Conservation (phyloP, 495 filamentous ascomycete genomes). For the Ramalina peruviana region DNA sequence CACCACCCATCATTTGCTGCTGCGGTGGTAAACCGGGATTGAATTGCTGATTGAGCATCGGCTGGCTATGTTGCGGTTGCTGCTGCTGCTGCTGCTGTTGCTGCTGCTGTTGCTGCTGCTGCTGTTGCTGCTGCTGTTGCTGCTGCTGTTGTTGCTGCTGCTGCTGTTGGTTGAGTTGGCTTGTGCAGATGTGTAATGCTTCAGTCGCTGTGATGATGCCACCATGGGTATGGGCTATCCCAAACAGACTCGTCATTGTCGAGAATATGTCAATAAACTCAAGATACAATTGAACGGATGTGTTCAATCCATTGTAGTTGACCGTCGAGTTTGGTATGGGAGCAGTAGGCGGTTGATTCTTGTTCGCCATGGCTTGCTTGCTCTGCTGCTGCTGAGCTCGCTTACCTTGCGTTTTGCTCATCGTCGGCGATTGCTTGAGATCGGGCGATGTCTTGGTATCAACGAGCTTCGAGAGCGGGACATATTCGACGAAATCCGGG, state of each 20-base stretch:
- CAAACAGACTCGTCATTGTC: slow-evolving; percentile 55
- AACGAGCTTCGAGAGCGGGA: slow-evolving; percentile 38
- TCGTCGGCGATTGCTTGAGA: slow-evolving; percentile 54
- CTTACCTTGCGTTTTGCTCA: slow-evolving; percentile 43
- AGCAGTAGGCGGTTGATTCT: slow-evolving; percentile 25
- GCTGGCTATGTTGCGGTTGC: slow-evolving; percentile 23
- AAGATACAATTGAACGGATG: slow-evolving; percentile 47
- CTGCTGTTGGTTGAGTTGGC: slow-evolving; percentile 19
- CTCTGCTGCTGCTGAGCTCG: slow-evolving; percentile 42
- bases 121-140: slow-evolving; percentile 14
- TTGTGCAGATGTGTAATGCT: slow-evolving; percentile 1
- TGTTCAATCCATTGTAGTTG: slow-evolving; percentile 44
- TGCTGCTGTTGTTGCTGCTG: slow-evolving; percentile 21
- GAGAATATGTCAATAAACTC: slow-evolving; percentile 67
- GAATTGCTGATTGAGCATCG: slow-evolving; percentile 12
- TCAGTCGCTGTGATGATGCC: neutral
- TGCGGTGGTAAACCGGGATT: slow-evolving; percentile 8
- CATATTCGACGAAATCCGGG: slow-evolving; percentile 50
- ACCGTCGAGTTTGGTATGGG: slow-evolving; percentile 50
- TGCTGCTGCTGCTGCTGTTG: slow-evolving; percentile 20
- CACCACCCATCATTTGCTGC: neutral
- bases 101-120: slow-evolving; percentile 8
- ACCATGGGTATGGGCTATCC: slow-evolving; percentile 43
- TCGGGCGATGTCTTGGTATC: slow-evolving; percentile 34
- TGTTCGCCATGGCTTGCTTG: slow-evolving; percentile 13